Evolutionary conservation across 768 basidiomycete species (phyloP).

Genomic region (Floccularia luteovirens): DNA sequence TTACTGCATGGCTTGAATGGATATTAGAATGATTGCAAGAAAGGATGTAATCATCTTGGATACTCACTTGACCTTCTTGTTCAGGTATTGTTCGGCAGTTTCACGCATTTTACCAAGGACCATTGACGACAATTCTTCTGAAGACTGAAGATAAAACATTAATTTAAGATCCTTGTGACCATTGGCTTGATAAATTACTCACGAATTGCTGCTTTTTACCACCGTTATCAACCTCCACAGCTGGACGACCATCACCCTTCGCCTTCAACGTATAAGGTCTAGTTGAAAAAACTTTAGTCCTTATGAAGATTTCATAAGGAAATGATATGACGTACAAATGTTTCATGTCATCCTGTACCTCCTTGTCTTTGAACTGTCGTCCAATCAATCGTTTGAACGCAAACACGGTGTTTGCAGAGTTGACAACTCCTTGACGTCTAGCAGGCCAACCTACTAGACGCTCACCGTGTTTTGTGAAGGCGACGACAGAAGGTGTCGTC

Average conservation of each 20-base stretch:
- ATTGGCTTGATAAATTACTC: slow-evolving; percentile 19
- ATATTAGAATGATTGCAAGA: slow-evolving; percentile 1
- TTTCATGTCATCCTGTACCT: slow-evolving; percentile 85
- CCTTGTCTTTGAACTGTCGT: slow-evolving; percentile 86
- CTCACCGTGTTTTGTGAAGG: slow-evolving; percentile 59
- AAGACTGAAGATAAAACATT: slow-evolving; percentile 54
- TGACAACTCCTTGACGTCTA: slow-evolving; percentile 89
- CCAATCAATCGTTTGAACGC: slow-evolving; percentile 89
- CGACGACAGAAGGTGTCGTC: slow-evolving; percentile 97
- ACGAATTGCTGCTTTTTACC: slow-evolving; percentile 80
- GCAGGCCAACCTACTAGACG: slow-evolving; percentile 80
- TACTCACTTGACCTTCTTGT: slow-evolving; percentile 90
- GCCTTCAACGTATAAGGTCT: slow-evolving; percentile 81
- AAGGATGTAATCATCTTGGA: background rate
- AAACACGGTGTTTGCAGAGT: slow-evolving; percentile 81
- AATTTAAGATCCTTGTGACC: slow-evolving; percentile 6
- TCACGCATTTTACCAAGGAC: slow-evolving; percentile 91
- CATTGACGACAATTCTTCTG: slow-evolving; percentile 85
- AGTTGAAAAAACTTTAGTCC: slow-evolving; percentile 1
- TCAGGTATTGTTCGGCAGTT: slow-evolving; percentile 89
- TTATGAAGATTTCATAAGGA: background rate
- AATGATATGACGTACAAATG: slow-evolving; percentile 53
- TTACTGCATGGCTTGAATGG: slow-evolving; percentile 63
- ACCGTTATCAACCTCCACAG: slow-evolving; percentile 78
- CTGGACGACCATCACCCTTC: slow-evolving; percentile 68